Evolutionary conservation across 768 basidiomycete species (phyloP), one percentile per base, ranked within the genome.

Genomic region (Lyophyllum shimeji): DNA sequence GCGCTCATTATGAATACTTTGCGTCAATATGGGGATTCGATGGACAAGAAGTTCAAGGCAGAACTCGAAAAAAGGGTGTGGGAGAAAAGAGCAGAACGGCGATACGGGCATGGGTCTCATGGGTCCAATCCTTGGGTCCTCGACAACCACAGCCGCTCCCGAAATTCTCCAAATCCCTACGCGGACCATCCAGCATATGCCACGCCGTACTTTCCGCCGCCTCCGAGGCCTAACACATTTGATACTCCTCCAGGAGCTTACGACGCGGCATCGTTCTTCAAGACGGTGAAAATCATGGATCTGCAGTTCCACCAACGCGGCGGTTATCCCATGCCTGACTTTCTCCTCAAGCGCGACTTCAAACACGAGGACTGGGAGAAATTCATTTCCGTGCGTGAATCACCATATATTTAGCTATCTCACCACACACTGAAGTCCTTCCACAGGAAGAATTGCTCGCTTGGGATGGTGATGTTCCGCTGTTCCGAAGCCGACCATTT

Each of bases 1-100:
- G 56, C 34, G 8, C 65, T 85, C 24, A 81, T 86, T 47, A 63
- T 85, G 23, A 70, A 68, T 46, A 85, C 84, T 1, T 74, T 89
- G 58, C 67, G 77, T 25, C 73, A 67, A 13, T 88, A 86, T 55
- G 83, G 85, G 2, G 67, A 71, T 12, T 55, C 62, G 2, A 67
- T 76, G 68, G 76, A 78, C 37, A 60, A 53, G 13, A 57, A 63
- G 12, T 78, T 60, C 11, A 56, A 50, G 37, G 24, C 13, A 17
- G 52, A 51, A 13, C 48, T 60, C 11, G 48, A 56, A 21, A 15
- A 15, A 11, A 6, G 39, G 37, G 44, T 50, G 4, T 40, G 20
- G 29, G 37, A 48, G 48, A 57, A 21, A 39, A 34, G 42, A 13
- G 21, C 12, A 15, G 25, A 31, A 33, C 29, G 31, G 31, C 34